Base-by-base conservation (phyloP, 2,329 filamentous ascomycete genomes). In the Samsoniella hepiali region DNA sequence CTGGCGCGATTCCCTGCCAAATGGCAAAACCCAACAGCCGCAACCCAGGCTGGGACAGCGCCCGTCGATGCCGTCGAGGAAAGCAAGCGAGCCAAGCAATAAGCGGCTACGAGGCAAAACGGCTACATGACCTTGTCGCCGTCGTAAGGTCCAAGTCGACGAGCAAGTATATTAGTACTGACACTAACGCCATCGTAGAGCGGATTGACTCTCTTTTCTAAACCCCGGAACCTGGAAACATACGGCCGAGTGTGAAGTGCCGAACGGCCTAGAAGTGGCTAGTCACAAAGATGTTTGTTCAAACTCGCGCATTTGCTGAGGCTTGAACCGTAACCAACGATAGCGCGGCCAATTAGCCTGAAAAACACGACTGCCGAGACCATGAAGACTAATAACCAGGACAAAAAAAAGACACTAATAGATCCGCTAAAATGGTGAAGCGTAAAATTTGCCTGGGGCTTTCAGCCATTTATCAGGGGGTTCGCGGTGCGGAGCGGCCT, bases 41-140 rank as follows among this genome's bases (percentile, higher is more conserved):
- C 44, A 45, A 38, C 22, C 5, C 58, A 5, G 49, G 34, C 49
- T 22, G 17, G 15, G 13, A 17, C 15, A 27, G 4, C 49, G 8
- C 47, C 22, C 15, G 40, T 13, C 27, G 42, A 15, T 22, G 32
- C 42, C 42, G 32, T 42, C 42, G 60, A 56, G 22, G 59, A 49
- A 1, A 62, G 34, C 42, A 55, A 56, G 42, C 40, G 60, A 40
- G 51, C 57, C 42, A 62, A 62, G 27, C 36, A 44, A 31, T 62
- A 53, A 53, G 60, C 60, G 4, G 22, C 60, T 53, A 10, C 27
- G 60, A 32, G 36, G 29, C 32, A 62, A 62, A 32, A 62, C 51
- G 13, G 60, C 29, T 62, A 53, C 34, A 51, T 45, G 17, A 62
- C 60, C 8, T 62, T 22, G 60, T 34, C 60, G 60, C 27, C 60